Conservation (phyloP, 2,329 filamentous ascomycete genomes). For the Beauveria caledonica region DNA sequence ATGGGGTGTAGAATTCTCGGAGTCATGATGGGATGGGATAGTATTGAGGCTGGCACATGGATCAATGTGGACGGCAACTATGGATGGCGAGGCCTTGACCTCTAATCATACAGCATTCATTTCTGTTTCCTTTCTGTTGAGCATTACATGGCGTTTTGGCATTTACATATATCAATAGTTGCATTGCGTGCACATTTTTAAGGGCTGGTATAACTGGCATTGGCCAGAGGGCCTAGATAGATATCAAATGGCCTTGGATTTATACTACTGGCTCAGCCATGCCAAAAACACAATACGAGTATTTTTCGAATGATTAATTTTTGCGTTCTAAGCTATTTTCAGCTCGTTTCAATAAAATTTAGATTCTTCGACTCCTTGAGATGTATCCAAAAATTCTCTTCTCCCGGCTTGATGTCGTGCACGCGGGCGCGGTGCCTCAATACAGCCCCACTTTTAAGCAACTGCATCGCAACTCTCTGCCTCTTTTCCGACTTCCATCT, state of each 20-base stretch:
- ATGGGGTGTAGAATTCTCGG: slow-evolving; percentile 66
- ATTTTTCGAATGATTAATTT: neutral
- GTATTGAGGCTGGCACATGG: slow-evolving; percentile 55
- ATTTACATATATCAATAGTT: neutral
- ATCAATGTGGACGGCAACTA: slow-evolving; percentile 70
- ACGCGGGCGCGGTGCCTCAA: neutral
- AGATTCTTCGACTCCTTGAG: neutral
- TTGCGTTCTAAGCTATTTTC: too few relatives aligned
- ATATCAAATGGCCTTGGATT: neutral
- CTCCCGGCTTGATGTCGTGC: neutral
- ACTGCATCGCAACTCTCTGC: neutral
- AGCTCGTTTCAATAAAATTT: neutral
- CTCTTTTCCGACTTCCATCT: neutral
- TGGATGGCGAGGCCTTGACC: slow-evolving; percentile 38
- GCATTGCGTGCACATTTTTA: neutral
- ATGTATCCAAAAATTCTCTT: neutral
- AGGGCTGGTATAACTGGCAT: neutral
- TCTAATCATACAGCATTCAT: slow-evolving; percentile 24
- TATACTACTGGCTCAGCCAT: neutral
- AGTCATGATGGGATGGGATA: slow-evolving; percentile 84
- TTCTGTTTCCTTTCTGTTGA: neutral
- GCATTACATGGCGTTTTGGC: slow-evolving; percentile 14
- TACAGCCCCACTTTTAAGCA: neutral
- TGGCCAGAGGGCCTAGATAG: neutral
- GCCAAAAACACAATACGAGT: neutral